Evolutionary conservation across 139 green algal genomes (phyloP), one percentile per base, ranked within the genome.

Genomic region (Chlamydomonas asymmetrica): DNA sequence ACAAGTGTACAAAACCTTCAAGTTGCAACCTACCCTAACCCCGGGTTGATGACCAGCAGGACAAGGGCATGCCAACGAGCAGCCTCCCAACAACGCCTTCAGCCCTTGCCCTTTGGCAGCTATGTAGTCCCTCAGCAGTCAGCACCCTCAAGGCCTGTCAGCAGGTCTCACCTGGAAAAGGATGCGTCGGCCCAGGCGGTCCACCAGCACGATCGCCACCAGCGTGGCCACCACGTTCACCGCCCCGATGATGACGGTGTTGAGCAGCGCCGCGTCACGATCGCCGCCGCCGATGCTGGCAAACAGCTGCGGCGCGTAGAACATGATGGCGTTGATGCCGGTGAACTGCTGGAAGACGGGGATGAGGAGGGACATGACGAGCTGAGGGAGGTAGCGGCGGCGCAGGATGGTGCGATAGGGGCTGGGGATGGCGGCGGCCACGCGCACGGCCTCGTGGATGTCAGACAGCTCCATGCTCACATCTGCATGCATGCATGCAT

Each of bases 341-440:
- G 81, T 89, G 38, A 92, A 50, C 80, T 93, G 89, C 78, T 93
- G 88, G 80, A 93, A 90, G 34, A 88, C 62, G 20, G 76, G 81
- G 25, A 92, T 71, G 13, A 82, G 7, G 16, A 87, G 63, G 32
- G 67, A 68, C 32, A 85, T 89, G 35, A 83, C 48, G 37, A 94
- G 83, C 75, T 90, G 67, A 16, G 89, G 89, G 13, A 74, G 40
- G 73, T 90, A 87, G 56, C 69, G 39, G 32, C 67, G 62, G 5
- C 49, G 41, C 18, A 88, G 62, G 48, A 93, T 81, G 41, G 49
- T 84, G 52, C 52, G 39, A 60, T 68, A 87, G 27, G 52, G 59
- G 70, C 74, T 75, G 54, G 78, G 71, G 9, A 83, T 60, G 4
- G 37, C 22, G 16, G 5, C 22, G 49, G 61, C 76, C 13, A 63